Percentiles rank a stretch among this genome's conserved stretches.
These are phyloP conservation scores for Biscutella laevigata DNA, from an alignment of 441 rosid genomes.

Conservation along the genomic window DNA sequence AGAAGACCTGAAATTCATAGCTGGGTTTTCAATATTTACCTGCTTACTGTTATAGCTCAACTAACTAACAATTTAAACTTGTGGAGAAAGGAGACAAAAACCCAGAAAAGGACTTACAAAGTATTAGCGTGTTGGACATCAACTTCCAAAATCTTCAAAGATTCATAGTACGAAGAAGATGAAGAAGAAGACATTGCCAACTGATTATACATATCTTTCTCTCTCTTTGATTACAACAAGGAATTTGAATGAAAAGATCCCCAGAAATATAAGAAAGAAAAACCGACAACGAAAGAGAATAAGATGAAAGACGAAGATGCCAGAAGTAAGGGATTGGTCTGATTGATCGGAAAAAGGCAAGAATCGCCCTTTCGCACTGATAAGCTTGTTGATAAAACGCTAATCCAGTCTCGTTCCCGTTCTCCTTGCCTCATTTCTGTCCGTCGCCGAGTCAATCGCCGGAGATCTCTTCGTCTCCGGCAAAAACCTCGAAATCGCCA, in stretches of 20 bases:
- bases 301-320: conserved; percentile 21
- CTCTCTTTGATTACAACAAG: conserved; percentile 1
- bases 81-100: no score
- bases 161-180: conserved; percentile 58
- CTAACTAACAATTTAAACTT: conserved; percentile 16
- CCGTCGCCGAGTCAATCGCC: no score
- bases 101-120: conserved; percentile 48
- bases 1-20: conserved; percentile 5
- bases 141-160: conserved; percentile 69
- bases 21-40: conserved; percentile 12
- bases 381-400: no score
- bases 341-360: conserved; percentile 36
- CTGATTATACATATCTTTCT: conserved; percentile 27
- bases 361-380: no score
- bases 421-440: no score
- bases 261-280: background rate
- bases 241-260: background rate
- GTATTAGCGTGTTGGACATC: conserved; percentile 85
- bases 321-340: conserved; percentile 25
- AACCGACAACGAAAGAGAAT: conserved; percentile 10
- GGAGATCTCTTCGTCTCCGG: no score
- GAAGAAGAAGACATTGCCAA: conserved; percentile 21
- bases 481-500: no score
- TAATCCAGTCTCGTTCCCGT: no score
- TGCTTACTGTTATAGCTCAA: conserved; percentile 14